These are phyloP conservation scores for Madurella fahalii DNA, from an alignment of 2,329 filamentous ascomycete species.

Conservation along the genomic window DNA sequence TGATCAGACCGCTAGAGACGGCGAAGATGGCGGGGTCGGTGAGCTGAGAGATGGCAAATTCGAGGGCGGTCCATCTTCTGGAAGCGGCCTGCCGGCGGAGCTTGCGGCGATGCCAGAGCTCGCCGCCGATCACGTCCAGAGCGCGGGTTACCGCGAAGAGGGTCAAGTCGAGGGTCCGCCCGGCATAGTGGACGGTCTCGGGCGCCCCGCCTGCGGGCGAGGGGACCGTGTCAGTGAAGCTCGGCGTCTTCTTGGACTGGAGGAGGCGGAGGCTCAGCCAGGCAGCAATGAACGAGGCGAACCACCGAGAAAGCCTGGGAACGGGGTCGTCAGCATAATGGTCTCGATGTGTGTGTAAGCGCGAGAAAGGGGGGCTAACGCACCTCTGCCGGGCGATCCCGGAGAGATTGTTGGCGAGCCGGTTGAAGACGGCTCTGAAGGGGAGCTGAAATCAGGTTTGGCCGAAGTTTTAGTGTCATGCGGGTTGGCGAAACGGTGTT, in stretches of 20 bases:
- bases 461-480: neutral
- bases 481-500: neutral
- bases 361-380: slow-evolving; percentile 13
- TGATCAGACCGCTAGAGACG: slow-evolving; percentile 67
- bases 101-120: slow-evolving; percentile 56
- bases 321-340: slow-evolving; percentile 1
- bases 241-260: slow-evolving; percentile 49
- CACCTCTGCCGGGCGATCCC: slow-evolving; percentile 32
- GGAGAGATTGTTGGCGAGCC: slow-evolving; percentile 26
- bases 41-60: slow-evolving; percentile 40
- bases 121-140: slow-evolving; percentile 64
- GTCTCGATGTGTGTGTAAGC: neutral
- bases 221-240: slow-evolving; percentile 39
- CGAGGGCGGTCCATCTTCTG: slow-evolving; percentile 46
- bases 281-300: slow-evolving; percentile 55
- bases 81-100: slow-evolving; percentile 39
- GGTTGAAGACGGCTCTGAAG: slow-evolving; percentile 28
- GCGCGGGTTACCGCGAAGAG: slow-evolving; percentile 73
- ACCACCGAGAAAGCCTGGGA: slow-evolving; percentile 50
- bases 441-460: slow-evolving; percentile 29
- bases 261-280: slow-evolving; percentile 55
- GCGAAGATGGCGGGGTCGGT: slow-evolving; percentile 71
- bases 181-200: slow-evolving; percentile 44
- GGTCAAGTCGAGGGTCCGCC: slow-evolving; percentile 76
- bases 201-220: slow-evolving; percentile 23